A percentile compares a stretch with the other conserved stretches of the same genome.
Evolutionary conservation across 495 filamentous ascomycete species (phyloP).

Genomic region (Talaromyces stipitatus): DNA sequence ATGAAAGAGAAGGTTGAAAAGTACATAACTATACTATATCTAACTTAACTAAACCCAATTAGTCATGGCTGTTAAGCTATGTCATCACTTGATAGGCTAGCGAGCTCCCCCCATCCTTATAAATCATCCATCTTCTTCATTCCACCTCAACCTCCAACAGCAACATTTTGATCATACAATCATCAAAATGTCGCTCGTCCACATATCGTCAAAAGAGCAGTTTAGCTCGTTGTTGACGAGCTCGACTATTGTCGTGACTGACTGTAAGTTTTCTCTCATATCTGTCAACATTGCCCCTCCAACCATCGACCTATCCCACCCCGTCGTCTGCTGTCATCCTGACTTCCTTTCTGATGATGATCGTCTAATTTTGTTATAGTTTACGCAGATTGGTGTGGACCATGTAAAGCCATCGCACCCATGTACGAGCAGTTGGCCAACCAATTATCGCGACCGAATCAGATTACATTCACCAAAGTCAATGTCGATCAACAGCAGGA

Average conservation of each 20-base stretch:
- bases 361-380: slow-evolving; percentile 41
- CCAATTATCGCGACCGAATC: slow-evolving; percentile 62
- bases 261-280: slow-evolving; percentile 58
- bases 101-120: background rate
- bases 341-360: too few relatives aligned
- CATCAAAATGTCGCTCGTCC: slow-evolving; percentile 52
- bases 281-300: slow-evolving; percentile 7
- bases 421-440: slow-evolving; percentile 70
- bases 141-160: background rate
- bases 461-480: slow-evolving; percentile 80
- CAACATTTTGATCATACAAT: background rate
- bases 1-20: too few relatives aligned
- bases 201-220: slow-evolving; percentile 64
- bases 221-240: slow-evolving; percentile 59
- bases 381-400: slow-evolving; percentile 79
- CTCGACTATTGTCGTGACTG: slow-evolving; percentile 68
- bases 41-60: background rate
- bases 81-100: background rate
- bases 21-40: too few relatives aligned
- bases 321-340: background rate
- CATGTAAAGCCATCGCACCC: slow-evolving; percentile 80
- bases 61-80: background rate
- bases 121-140: background rate
- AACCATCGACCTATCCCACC: slow-evolving; percentile 7
- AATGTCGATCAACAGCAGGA: slow-evolving; percentile 71